A percentile compares a stretch with the other conserved stretches of the same genome.
These are phyloP conservation scores for Blastocystis sp. DNA, from an alignment of 352 stramenopile genomes.

Conservation along the genomic window DNA sequence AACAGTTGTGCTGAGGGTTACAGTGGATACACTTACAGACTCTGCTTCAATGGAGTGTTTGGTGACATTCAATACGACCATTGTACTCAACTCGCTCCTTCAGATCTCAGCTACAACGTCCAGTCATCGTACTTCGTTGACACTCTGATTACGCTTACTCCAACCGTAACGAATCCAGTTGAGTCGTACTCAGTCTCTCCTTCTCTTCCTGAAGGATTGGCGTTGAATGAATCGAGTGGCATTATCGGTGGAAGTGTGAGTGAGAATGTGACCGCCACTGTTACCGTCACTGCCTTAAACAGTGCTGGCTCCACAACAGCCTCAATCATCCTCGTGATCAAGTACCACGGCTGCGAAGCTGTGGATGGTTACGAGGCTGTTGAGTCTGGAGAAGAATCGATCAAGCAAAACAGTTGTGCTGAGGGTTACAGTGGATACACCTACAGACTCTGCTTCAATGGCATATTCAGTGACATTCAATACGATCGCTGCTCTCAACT, in stretches of 20 bases:
- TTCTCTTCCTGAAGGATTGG: slow-evolving; percentile 3
- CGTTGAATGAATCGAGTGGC: neutral
- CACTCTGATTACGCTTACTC: neutral
- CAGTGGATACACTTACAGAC: neutral
- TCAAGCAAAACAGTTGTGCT: neutral
- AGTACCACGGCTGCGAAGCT: neutral
- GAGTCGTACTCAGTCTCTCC: neutral
- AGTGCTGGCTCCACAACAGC: neutral
- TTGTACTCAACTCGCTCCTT: neutral
- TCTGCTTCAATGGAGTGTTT: neutral
- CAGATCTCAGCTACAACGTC: neutral
- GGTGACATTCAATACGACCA: neutral
- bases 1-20: neutral
- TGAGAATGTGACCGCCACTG: too few relatives aligned
- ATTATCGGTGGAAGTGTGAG: neutral
- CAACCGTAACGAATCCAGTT: neutral
- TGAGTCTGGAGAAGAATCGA: neutral
- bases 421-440: neutral
- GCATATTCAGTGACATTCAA: neutral
- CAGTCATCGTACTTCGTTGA: neutral
- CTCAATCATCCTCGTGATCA: neutral
- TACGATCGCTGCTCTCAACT: neutral
- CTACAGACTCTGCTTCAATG: neutral
- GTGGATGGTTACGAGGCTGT: neutral
- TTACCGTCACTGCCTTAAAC: neutral